These are phyloP conservation scores for Xylariaceae sp. DNA, from an alignment of 2,329 filamentous ascomycete genomes.

Conservation along the genomic window DNA sequence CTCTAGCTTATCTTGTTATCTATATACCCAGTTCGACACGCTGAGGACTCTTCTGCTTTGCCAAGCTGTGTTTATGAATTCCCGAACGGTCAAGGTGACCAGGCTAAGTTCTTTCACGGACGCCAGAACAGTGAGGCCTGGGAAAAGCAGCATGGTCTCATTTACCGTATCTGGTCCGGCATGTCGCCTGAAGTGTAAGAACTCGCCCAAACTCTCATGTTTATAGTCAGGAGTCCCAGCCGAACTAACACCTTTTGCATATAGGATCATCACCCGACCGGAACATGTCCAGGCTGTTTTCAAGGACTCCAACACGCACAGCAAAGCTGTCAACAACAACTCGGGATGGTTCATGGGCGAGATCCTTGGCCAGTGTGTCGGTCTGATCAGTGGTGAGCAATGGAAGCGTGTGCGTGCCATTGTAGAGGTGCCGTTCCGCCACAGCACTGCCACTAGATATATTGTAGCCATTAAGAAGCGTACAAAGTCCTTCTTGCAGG, in stretches of 20 bases:
- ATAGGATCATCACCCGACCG: slow-evolving; percentile 14
- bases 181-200: slow-evolving; percentile 38
- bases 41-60: background rate
- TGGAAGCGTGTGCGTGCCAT: slow-evolving; percentile 30
- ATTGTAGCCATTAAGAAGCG: background rate
- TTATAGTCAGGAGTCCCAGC: no score
- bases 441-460: background rate
- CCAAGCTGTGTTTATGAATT: slow-evolving; percentile 26
- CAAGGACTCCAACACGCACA: slow-evolving; percentile 41
- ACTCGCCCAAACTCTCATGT: no score
- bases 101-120: slow-evolving; percentile 40
- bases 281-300: slow-evolving; percentile 37
- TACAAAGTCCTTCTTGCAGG: background rate
- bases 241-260: no score
- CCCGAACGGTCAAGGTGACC: slow-evolving; percentile 39
- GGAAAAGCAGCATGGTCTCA: slow-evolving; percentile 31
- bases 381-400: slow-evolving; percentile 35
- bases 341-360: slow-evolving; percentile 37
- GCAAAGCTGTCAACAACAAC: slow-evolving; percentile 40
- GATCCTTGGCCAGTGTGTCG: slow-evolving; percentile 41
- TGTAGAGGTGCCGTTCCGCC: slow-evolving; percentile 21
- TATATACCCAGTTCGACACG: background rate
- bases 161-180: slow-evolving; percentile 40
- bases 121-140: slow-evolving; percentile 33
- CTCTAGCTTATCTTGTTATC: background rate